Conservation (phyloP, 2,329 filamentous ascomycete genomes). For the Botrytis hyacinthi region DNA sequence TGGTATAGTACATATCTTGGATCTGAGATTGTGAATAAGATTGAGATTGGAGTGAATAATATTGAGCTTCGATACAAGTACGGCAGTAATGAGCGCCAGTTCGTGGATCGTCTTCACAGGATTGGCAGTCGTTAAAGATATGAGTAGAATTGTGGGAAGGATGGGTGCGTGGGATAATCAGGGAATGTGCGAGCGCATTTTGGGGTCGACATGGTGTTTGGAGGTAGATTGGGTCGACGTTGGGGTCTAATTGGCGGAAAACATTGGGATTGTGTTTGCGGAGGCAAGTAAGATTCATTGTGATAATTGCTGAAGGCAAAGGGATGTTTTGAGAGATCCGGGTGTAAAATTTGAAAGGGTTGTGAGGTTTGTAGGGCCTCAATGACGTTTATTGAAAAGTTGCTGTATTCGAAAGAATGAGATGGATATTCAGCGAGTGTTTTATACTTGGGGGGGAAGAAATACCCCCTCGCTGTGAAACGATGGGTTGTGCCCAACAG, state of each 20-base stretch:
- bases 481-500: background rate
- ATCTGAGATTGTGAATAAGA: background rate
- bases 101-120: constrained; percentile 17
- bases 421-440: constrained; percentile 3
- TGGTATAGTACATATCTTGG: constrained; percentile 8
- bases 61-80: constrained; percentile 11
- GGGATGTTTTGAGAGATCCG: background rate
- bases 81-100: constrained; percentile 18
- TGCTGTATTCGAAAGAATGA: background rate
- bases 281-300: constrained; percentile 12
- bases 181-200: background rate
- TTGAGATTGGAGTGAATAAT: background rate
- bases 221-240: constrained; percentile 8
- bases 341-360: background rate
- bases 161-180: constrained; percentile 5
- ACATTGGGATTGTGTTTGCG: constrained; percentile 14
- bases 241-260: constrained; percentile 4
- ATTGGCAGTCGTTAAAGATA: constrained; percentile 10
- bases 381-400: background rate
- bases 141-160: background rate
- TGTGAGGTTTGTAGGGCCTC: background rate
- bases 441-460: constrained; percentile 9
- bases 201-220: background rate
- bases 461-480: constrained; percentile 1
- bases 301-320: background rate